phyloP scores from a whole-genome alignment of 257 asterid species.

The Haberlea rhodopensis region DNA sequence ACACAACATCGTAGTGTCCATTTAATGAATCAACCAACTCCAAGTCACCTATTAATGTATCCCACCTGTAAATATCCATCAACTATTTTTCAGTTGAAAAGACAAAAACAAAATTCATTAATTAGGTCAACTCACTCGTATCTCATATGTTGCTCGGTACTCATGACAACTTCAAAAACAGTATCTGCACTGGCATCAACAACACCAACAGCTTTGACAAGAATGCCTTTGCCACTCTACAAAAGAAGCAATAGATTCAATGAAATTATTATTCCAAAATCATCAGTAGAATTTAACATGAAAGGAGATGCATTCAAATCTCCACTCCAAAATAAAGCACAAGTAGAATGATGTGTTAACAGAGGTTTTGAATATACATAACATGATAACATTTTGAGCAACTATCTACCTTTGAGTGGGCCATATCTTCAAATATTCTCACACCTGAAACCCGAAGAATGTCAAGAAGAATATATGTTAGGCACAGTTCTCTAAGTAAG shows the following conservation, averaged over 20 bases:
- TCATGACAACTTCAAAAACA: slow-evolving; percentile 77
- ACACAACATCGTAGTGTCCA: slow-evolving; percentile 85
- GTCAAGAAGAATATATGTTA: slow-evolving; percentile 23
- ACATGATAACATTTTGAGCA: slow-evolving; percentile 7
- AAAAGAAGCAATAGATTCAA: slow-evolving; percentile 23
- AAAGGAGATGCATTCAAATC: not conserved
- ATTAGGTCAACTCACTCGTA: slow-evolving; percentile 62
- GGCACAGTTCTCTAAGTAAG: slow-evolving; percentile 15
- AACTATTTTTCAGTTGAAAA: slow-evolving; percentile 28
- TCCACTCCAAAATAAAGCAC: slow-evolving; percentile 14
- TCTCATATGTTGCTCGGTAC: slow-evolving; percentile 72
- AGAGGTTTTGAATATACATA: not conserved
- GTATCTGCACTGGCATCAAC: slow-evolving; percentile 92
- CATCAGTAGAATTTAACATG: not conserved
- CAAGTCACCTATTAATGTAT: slow-evolving; percentile 83
- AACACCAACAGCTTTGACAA: slow-evolving; percentile 94
- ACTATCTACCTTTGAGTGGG: slow-evolving; percentile 64
- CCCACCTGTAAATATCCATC: slow-evolving; percentile 79
- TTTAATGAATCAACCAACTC: slow-evolving; percentile 76
- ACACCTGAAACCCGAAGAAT: slow-evolving; percentile 63
- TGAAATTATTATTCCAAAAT: slow-evolving; percentile 20
- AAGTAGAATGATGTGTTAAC: not conserved
- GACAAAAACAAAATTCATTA: slow-evolving; percentile 19
- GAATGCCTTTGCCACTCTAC: slow-evolving; percentile 74
- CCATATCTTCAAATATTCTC: slow-evolving; percentile 88